phyloP scores from a whole-genome alignment of 192 early-diverging fungal genomes.

The Podila epicladia region DNA sequence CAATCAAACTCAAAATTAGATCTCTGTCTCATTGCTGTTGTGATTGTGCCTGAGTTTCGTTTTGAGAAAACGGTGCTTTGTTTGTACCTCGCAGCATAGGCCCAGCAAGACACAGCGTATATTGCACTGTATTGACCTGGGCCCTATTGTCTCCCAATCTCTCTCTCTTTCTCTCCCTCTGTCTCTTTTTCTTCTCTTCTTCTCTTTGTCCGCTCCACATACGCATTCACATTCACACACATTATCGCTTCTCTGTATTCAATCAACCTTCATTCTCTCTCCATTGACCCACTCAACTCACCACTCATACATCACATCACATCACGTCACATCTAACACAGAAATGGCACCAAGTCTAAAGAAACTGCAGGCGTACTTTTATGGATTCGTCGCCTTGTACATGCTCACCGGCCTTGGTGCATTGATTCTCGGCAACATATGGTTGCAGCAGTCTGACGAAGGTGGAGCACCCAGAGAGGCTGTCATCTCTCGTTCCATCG shows the following conservation, averaged over 20 bases:
- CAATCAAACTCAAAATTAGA: too few species aligned
- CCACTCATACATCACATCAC: neutral
- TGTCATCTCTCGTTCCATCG: constrained; percentile 35
- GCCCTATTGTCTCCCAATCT: neutral
- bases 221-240: neutral
- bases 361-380: constrained; percentile 28
- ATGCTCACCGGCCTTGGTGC: constrained; percentile 34
- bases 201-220: neutral
- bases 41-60: too few species aligned
- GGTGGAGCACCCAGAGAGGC: constrained; percentile 41
- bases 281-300: neutral
- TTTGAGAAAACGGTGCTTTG: too few species aligned
- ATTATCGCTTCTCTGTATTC: neutral
- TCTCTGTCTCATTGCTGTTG: too few species aligned
- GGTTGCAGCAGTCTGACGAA: constrained; percentile 17
- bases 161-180: neutral
- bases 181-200: neutral
- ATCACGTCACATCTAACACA: neutral
- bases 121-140: neutral
- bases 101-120: too few species aligned
- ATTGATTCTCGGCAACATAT: constrained; percentile 26
- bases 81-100: neutral
- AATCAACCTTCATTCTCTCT: neutral
- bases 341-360: constrained; percentile 10
- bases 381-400: constrained; percentile 20